Evolutionary conservation across 2,329 filamentous ascomycete genomes (phyloP).

Genomic region (Macrophomina phaseolina): DNA sequence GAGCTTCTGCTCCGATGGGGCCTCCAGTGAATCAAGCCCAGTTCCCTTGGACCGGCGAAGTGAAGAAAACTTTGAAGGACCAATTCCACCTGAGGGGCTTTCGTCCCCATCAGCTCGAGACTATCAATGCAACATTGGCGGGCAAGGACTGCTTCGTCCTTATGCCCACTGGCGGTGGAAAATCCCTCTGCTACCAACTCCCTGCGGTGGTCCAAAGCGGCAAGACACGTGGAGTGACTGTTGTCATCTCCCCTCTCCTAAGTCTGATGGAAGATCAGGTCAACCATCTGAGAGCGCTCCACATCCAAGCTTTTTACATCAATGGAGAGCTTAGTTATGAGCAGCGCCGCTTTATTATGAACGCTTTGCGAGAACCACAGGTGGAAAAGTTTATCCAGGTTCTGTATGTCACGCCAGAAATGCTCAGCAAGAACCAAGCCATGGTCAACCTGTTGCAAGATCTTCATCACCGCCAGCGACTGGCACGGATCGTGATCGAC

Average conservation of each 20-base stretch:
- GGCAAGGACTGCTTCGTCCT: conserved; percentile 93
- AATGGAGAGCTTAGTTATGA: conserved; percentile 74
- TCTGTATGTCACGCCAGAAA: conserved; percentile 95
- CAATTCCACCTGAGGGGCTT: conserved; percentile 86
- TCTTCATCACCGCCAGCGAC: conserved; percentile 71
- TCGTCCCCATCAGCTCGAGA: conserved; percentile 88
- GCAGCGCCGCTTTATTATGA: conserved; percentile 70
- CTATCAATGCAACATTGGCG: conserved; percentile 88
- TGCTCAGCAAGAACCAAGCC: conserved; percentile 80
- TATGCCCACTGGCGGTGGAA: conserved; percentile 97
- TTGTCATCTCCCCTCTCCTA: conserved; percentile 92
- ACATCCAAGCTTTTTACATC: conserved; percentile 80
- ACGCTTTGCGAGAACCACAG: conserved; percentile 64
- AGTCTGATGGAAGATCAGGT: conserved; percentile 99
- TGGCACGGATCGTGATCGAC: conserved; percentile 93
- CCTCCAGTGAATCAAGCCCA: conserved; percentile 43
- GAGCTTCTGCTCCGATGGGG: conserved; percentile 32
- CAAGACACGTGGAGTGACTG: conserved; percentile 81
- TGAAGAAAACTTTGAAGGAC: conserved; percentile 79
- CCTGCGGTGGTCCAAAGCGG: conserved; percentile 84
- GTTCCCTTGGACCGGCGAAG: conserved; percentile 83
- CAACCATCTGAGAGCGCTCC: conserved; percentile 73
- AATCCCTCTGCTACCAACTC: conserved; percentile 95
- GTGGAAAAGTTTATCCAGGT: conserved; percentile 82
- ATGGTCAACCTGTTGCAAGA: conserved; percentile 70